Evolutionary conservation across 1,139 yeast genomes (phyloP), one percentile per base, ranked within the genome.

Genomic region (Sugiyamaella grinbergsii): DNA sequence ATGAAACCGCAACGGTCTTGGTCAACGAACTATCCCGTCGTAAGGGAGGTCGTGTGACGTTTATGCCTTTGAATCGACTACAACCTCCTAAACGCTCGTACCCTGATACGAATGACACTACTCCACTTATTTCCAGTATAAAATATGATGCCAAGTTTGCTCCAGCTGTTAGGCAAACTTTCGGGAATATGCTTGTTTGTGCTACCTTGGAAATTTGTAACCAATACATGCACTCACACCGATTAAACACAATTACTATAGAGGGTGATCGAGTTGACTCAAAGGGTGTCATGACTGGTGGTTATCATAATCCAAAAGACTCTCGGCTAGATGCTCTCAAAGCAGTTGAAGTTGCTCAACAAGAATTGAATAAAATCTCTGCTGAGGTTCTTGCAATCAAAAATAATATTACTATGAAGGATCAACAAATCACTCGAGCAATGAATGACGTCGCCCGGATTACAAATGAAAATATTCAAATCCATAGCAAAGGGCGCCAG

Each of bases 221-320:
- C 2, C 85, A 82, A 58, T 71, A 87, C 28, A 83, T 96, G 0
- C 79, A 79, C 50, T 70, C 72, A 5, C 80, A 75, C 62, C 80
- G 80, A 37, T 71, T 91, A 32, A 83, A 80, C 58, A 89, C 96
- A 1, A 85, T 93, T 26, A 93, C 98, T 0, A 72, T 93, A 29
- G 95, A 88, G 67, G 98, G 98, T 58, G 98, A 93, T 65, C 76
- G 88, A 58, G 89, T 89, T 41, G 95, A 89, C 60, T 80, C 79
- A 46, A 81, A 76, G 57, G 98, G 98, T 67, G 86, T 85, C 1
- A 70, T 93, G 49, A 83, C 90, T 15, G 98, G 98, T 69, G 98
- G 98, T 47, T 90, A 79, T 63, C 78, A 87, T 59, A 95, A 89
- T 62, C 78, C 76, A 56, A 78, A 80, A 58, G 73, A 72, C 42